Evolutionary conservation across 2,329 filamentous ascomycete genomes (phyloP).

Genomic region (Stachybotrys echinatus): DNA sequence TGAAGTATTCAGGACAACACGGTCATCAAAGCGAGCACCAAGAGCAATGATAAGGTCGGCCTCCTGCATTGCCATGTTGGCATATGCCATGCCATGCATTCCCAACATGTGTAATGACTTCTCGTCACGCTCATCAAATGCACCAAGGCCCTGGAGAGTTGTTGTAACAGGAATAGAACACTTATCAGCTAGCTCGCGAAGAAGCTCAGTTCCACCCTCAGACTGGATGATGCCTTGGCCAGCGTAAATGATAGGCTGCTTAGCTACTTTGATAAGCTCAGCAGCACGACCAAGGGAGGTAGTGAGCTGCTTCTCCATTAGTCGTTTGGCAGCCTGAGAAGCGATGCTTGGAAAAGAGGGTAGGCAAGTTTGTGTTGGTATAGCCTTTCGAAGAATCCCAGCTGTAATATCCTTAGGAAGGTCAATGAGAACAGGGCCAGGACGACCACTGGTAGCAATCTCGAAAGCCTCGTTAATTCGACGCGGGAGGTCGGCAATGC

Average conservation of each 20-base stretch:
- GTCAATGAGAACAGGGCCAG: slow-evolving; percentile 92
- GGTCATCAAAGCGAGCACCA: slow-evolving; percentile 92
- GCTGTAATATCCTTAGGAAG: slow-evolving; percentile 95
- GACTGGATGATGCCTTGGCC: slow-evolving; percentile 82
- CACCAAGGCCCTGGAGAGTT: slow-evolving; percentile 88
- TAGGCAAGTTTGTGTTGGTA: slow-evolving; percentile 68
- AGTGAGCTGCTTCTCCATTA: slow-evolving; percentile 67
- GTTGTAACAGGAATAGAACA: slow-evolving; percentile 90
- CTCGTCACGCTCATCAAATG: slow-evolving; percentile 85
- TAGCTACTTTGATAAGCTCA: slow-evolving; percentile 75
- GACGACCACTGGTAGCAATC: slow-evolving; percentile 90
- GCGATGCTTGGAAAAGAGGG: slow-evolving; percentile 68
- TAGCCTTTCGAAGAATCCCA: slow-evolving; percentile 73
- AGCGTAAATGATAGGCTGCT: slow-evolving; percentile 94
- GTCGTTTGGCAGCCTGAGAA: slow-evolving; percentile 70
- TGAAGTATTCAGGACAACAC: slow-evolving; percentile 73
- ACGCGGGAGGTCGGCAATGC: slow-evolving; percentile 83
- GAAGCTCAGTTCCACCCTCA: slow-evolving; percentile 70
- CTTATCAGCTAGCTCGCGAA: slow-evolving; percentile 87
- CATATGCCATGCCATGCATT: slow-evolving; percentile 96
- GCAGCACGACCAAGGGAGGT: slow-evolving; percentile 72
- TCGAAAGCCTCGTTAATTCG: slow-evolving; percentile 98
- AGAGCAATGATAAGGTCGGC: slow-evolving; percentile 94
- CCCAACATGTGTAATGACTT: slow-evolving; percentile 98
- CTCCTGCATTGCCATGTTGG: slow-evolving; percentile 97